phyloP scores from a whole-genome alignment of 805 yeast species.

The Candida oleophila region DNA sequence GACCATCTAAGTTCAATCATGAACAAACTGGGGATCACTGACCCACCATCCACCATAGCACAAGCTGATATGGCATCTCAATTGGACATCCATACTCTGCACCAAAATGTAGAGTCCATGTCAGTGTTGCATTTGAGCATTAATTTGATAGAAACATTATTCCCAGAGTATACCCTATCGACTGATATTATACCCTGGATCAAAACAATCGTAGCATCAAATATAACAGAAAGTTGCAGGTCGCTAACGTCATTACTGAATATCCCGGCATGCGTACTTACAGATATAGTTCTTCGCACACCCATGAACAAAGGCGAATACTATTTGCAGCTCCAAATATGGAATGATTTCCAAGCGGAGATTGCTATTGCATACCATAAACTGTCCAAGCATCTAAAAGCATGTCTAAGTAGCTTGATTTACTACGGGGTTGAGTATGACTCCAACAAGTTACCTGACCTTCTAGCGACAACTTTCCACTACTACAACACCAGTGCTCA shows the following conservation, averaged over 20 bases:
- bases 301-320: constrained; percentile 32
- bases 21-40: not conserved
- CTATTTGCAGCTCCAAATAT: constrained; percentile 34
- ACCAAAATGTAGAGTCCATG: not conserved
- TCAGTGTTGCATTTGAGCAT: too few species aligned
- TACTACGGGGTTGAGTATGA: constrained; percentile 27
- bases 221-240: constrained; percentile 31
- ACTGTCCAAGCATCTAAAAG: constrained; percentile 16
- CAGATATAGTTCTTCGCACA: constrained; percentile 38
- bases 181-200: constrained; percentile 28
- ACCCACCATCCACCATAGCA: not conserved
- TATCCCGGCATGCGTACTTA: constrained; percentile 39
- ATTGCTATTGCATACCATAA: constrained; percentile 21
- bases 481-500: constrained; percentile 17
- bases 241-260: constrained; percentile 24
- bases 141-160: not conserved
- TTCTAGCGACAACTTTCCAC: constrained; percentile 17
- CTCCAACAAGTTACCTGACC: constrained; percentile 16
- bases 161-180: not conserved
- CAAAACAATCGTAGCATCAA: constrained; percentile 27
- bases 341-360: constrained; percentile 25
- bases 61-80: not conserved
- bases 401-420: constrained; percentile 25
- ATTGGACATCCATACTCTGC: not conserved
- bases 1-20: not conserved